Conservation (phyloP, 73 alveolate genomes). For the Paramecium sexaurelia region DNA sequence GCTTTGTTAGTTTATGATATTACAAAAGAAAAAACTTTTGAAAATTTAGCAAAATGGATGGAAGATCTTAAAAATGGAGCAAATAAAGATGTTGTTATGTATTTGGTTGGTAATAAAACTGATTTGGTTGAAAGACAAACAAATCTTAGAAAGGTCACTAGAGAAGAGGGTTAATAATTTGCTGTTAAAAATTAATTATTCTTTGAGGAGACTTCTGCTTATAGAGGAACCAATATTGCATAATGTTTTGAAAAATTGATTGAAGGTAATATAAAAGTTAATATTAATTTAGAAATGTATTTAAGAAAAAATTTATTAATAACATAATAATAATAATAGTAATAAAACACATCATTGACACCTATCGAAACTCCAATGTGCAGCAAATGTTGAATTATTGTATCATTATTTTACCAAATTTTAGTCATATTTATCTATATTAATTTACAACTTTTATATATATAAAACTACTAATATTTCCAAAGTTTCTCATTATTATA, state of each 20-base stretch:
- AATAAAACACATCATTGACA: not conserved
- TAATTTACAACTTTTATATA: not conserved
- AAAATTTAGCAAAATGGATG: slow-evolving; percentile 85
- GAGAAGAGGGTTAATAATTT: slow-evolving; percentile 74
- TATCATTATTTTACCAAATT: not conserved
- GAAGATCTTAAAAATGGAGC: slow-evolving; percentile 84
- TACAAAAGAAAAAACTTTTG: slow-evolving; percentile 82
- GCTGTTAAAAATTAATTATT: slow-evolving; percentile 74
- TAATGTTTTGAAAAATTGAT: slow-evolving; percentile 63
- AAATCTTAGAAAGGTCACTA: slow-evolving; percentile 73
- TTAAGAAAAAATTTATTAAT: not conserved
- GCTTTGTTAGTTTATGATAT: slow-evolving; percentile 94
- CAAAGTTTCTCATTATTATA: no score
- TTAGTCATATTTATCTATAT: not conserved
- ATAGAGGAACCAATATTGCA: slow-evolving; percentile 60
- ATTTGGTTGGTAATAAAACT: slow-evolving; percentile 82
- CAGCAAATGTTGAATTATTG: slow-evolving; percentile 32
- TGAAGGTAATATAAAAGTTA: slow-evolving; percentile 28
- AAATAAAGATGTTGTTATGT: slow-evolving; percentile 85
- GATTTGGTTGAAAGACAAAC: slow-evolving; percentile 80
- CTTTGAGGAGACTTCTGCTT: slow-evolving; percentile 83
- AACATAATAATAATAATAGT: not conserved
- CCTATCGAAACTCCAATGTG: slow-evolving; percentile 29
- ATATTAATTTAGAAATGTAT: slow-evolving; percentile 33
- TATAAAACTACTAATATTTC: no score